A percentile compares a stretch with the other conserved stretches of the same genome.
phyloP scores from a whole-genome alignment of 2,329 filamentous ascomycete species.

The Neonectria neomacrospora region DNA sequence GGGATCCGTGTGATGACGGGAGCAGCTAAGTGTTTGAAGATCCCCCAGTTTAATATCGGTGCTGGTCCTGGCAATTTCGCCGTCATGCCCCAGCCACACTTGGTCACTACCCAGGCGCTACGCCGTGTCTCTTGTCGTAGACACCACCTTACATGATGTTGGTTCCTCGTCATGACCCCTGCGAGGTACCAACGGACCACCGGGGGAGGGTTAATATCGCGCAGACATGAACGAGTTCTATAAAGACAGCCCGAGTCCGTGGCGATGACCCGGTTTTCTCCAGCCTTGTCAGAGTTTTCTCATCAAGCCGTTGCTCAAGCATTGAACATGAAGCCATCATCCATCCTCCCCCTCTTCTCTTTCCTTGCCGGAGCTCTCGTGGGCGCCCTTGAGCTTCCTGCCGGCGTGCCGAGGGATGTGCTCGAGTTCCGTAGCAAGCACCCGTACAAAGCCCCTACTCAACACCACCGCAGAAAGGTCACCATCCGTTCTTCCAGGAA shows the following conservation, averaged over 20 bases:
- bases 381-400: conserved; percentile 38
- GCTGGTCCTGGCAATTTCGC: background rate
- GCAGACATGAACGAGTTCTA: background rate
- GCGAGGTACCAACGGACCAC: background rate
- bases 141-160: background rate
- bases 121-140: background rate
- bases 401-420: conserved; percentile 39
- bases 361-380: conserved; percentile 35
- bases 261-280: background rate
- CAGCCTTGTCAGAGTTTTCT: background rate
- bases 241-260: background rate
- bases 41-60: background rate
- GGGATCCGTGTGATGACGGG: conserved; percentile 3
- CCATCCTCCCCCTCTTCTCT: conserved; percentile 33
- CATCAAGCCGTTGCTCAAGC: background rate
- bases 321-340: conserved; percentile 38
- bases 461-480: conserved; percentile 30
- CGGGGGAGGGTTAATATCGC: background rate
- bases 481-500: conserved; percentile 38
- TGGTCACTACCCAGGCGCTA: background rate
- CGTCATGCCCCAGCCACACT: background rate
- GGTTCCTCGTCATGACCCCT: background rate
- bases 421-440: conserved; percentile 41
- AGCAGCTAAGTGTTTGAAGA: background rate
- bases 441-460: conserved; percentile 29